These are phyloP conservation scores for Xylariaceae sp. DNA, from an alignment of 2,329 filamentous ascomycete species.

Conservation along the genomic window DNA sequence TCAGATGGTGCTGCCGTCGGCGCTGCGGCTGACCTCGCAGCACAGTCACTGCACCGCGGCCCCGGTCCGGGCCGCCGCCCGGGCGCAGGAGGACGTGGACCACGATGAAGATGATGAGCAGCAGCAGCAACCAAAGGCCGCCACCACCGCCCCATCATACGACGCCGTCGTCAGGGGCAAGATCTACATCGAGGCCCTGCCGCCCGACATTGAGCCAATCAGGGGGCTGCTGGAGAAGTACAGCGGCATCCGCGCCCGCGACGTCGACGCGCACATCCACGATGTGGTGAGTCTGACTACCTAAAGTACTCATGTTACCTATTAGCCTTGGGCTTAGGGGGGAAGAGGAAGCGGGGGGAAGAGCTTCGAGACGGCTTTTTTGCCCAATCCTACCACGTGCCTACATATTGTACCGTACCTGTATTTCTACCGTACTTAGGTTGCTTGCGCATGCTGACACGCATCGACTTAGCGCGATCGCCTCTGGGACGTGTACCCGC, in stretches of 20 bases:
- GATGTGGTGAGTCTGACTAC: conserved; percentile 20
- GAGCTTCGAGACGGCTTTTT: neutral
- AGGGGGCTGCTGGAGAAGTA: conserved; percentile 19
- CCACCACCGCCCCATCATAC: conserved; percentile 4
- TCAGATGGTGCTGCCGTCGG: neutral
- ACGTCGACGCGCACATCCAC: conserved; percentile 21
- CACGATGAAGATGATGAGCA: neutral
- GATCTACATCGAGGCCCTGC: conserved; percentile 20
- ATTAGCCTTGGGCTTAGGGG: no score
- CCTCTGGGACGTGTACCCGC: conserved; percentile 37
- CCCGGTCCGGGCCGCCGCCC: neutral
- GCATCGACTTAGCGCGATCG: conserved; percentile 33
- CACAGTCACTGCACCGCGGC: neutral
- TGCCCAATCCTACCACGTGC: neutral
- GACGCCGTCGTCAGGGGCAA: conserved; percentile 10
- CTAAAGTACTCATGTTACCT: no score
- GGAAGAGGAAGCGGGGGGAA: no score
- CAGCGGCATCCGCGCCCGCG: conserved; percentile 19
- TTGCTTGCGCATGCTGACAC: neutral
- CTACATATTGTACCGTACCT: neutral
- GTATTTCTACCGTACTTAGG: conserved; percentile 2
- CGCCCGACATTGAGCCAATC: conserved; percentile 20
- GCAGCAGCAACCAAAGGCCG: neutral
- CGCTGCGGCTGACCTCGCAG: neutral
- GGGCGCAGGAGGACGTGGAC: neutral